Evolutionary conservation across 2,329 filamentous ascomycete genomes (phyloP), one percentile per base, ranked within the genome.

Genomic region (Eutypella sp.): DNA sequence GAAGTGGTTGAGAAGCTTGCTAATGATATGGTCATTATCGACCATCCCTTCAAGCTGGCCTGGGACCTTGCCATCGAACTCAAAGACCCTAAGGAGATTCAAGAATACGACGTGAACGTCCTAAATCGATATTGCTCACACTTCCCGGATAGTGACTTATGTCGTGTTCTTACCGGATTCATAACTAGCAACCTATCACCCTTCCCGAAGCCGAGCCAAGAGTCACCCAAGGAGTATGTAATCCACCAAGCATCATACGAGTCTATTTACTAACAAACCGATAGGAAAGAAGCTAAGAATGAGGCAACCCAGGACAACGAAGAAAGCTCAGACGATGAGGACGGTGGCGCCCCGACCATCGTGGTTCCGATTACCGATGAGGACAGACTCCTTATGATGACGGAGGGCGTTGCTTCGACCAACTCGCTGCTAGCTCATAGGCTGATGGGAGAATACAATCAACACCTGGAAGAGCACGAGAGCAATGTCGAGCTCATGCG

Each of bases 51-150:
- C 67, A 81, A 85, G 52, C 75, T 95, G 15, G 93, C 93, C 0
- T 99, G 95, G 95, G 85, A 89, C 57, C 85, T 96, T 49, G 79
- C 87, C 24, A 74, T 99, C 47, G 89, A 97, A 60, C 97, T 92
- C 87, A 80, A 87, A 55, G 91, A 96, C 64, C 72, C 82, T 36
- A 82, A 87, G 56, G 79, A 80, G 40, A 77, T 93, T 40, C 72
- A 76, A n/a, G 80, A 89, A 22, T 86, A 89, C 72, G 91, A 97
- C 60, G 78, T 81, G 37, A 81, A 79, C 37, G 72, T 92, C n/a
- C 70, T 99, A 20, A 78, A 84, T 45, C 83, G 90, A 54, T 99
- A 92, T 60, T 85, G 89, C 51, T 72, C 76, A 3, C 84, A 93
- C 55, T 99, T 99, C 56, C 89, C 91, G 0, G 84, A 89, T 3